These are phyloP conservation scores for Purpureocillium lavendulum DNA, from an alignment of 2,329 filamentous ascomycete genomes.

Conservation along the genomic window DNA sequence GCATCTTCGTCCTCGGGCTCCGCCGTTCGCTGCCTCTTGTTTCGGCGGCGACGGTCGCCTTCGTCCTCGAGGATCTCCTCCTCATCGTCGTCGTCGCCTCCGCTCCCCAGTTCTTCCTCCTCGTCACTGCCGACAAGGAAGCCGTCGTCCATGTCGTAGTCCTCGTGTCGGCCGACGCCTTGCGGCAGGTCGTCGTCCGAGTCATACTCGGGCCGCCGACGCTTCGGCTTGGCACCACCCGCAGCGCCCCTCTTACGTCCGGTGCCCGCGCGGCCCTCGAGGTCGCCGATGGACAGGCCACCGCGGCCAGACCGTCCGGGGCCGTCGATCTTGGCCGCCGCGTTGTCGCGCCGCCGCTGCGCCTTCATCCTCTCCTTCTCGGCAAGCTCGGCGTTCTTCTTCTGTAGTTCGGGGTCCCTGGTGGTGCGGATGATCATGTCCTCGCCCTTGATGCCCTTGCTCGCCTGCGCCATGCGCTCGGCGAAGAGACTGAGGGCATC, in stretches of 20 bases:
- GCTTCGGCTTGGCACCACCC: constrained; percentile 41
- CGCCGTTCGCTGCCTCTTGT: constrained; percentile 43
- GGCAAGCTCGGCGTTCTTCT: constrained; percentile 63
- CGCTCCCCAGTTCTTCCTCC: constrained; percentile 56
- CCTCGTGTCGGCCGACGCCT: constrained; percentile 55
- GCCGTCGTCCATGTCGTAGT: constrained; percentile 73
- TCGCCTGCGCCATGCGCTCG: constrained; percentile 56
- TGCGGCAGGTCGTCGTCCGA: constrained; percentile 66
- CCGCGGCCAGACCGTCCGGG: constrained; percentile 38
- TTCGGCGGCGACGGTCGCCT: constrained; percentile 34
- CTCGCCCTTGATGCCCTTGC: constrained; percentile 44
- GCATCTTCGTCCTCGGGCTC: constrained; percentile 41
- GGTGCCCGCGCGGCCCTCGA: constrained; percentile 54
- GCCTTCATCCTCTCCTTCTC: constrained; percentile 66
- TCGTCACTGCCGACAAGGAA: constrained; percentile 72
- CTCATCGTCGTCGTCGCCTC: constrained; percentile 56
- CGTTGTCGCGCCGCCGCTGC: constrained; percentile 59
- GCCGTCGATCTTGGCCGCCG: constrained; percentile 55
- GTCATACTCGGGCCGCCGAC: constrained; percentile 58
- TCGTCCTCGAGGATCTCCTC: constrained; percentile 48
- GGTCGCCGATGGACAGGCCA: constrained; percentile 58
- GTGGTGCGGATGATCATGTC: constrained; percentile 63
- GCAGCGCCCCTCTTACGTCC: constrained; percentile 44
- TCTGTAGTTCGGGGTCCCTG: constrained; percentile 67
- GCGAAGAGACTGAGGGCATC: constrained; percentile 63